A percentile compares a stretch with the other conserved stretches of the same genome.
These are phyloP conservation scores for Chytriomyces hyalinus DNA, from an alignment of 192 early-diverging fungal genomes.

Conservation along the genomic window DNA sequence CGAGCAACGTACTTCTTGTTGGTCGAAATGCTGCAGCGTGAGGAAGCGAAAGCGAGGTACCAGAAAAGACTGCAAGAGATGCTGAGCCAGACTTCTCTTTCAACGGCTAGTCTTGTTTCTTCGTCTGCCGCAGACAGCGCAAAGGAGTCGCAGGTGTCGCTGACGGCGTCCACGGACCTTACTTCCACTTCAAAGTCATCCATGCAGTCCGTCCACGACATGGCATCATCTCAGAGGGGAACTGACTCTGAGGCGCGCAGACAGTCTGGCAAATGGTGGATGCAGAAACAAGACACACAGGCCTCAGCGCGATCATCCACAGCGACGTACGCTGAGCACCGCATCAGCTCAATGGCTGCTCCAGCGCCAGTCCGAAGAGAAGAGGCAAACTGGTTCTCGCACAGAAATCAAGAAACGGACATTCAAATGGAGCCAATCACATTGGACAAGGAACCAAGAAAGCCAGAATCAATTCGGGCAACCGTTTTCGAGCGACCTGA, in stretches of 20 bases:
- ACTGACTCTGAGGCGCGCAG: background rate
- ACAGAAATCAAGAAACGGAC: background rate
- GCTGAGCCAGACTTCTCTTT: background rate
- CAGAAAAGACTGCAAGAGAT: background rate
- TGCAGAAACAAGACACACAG: background rate
- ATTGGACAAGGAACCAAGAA: background rate
- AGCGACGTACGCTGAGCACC: background rate
- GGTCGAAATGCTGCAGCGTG: constrained; percentile 57
- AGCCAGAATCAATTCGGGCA: background rate
- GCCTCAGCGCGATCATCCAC: background rate
- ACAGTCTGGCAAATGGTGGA: background rate
- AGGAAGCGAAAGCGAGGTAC: constrained; percentile 40
- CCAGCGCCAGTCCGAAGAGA: background rate
- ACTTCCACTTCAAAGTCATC: background rate
- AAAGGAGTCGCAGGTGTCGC: background rate
- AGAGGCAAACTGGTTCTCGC: background rate
- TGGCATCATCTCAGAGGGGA: background rate
- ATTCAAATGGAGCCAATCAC: background rate
- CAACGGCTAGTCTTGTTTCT: background rate
- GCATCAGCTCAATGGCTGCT: background rate
- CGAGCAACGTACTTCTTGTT: constrained; percentile 60
- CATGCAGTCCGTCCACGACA: background rate
- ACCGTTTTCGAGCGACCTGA: constrained; percentile 9
- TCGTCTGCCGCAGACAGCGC: background rate
- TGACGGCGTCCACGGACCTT: background rate